Evolutionary conservation across 805 yeast species (phyloP), one percentile per base, ranked within the genome.

Genomic region (Starmerella potacharoeniae): DNA sequence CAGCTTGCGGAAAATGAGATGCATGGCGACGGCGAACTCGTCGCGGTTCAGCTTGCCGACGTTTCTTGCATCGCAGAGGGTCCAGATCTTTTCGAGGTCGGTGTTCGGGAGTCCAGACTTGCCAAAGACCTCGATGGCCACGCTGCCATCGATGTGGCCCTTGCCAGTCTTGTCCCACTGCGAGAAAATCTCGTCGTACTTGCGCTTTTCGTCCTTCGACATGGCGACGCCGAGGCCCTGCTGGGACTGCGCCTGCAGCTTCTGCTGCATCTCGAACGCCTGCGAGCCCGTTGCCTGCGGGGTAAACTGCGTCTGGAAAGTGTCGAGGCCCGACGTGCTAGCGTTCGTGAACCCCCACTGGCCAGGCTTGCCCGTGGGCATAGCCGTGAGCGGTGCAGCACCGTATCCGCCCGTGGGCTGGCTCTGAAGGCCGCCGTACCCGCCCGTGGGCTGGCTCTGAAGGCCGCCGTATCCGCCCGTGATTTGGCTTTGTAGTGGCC

Each of bases 1-100:
- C 66, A 91, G 73, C 59, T 91, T 79, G 68, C 96, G 80, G 71
- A 93, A 91, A 45, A 91, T 91, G 56, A 91, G 75, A 75, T 95
- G 97, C 97, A 91, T 93, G 35, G 97, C 97, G 37, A 93, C 89
- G 0, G 96, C 84, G 72, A 91, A 93, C 68, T 88, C 95, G 67
- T 91, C 96, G 64, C 80, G 82, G 67, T 86, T 86, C 61, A 91
- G 79, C 66, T 79, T 81, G 5, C 97, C 96, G 54, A 84, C 77
- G 68, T 89, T 85, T 54, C 83, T 82, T 14, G 83, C 78, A 68
- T 93, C 97, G 54, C 90, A 80, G 61, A 91, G 75, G 49, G 81
- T 86, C 98, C 98, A 91, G 59, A 93, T 89, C 43, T 82, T 76
- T 69, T 90, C 97, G 58, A 91, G 76, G 64, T 90, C 97, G 5